Base-by-base conservation (phyloP, 768 basidiomycete genomes). In the Mycena capillaripes region DNA sequence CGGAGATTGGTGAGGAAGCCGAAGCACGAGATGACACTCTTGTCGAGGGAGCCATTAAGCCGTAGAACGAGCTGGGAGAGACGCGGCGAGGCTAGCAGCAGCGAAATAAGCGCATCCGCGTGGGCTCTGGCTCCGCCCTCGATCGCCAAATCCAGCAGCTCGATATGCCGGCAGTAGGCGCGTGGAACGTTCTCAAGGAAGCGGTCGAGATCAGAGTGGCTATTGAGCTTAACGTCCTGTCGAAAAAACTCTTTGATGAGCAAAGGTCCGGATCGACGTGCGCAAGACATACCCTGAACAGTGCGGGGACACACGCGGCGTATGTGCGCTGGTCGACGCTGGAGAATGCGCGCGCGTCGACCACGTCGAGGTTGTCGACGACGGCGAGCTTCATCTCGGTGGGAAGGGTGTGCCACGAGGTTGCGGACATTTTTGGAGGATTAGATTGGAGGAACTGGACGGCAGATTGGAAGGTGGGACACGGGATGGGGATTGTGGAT, bases 331-430 rank as follows among this genome's bases (percentile, higher is more conserved):
- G 81, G 80, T 88, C 85, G 2, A 89, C 87, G 19, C 78, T 75
- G 21, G 92, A 83, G 71, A 93, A 84, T 0, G 86, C 78, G 27
- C 84, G 81, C 38, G 89, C 79, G 68, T 89, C 88, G 71, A 77
- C 67, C 25, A 78, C 74, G 55, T 84, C 85, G 72, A 93, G 86
- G 69, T 81, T 78, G 52, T 84, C 87, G 55, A 91, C 81, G 79
- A 94, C 76, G 30, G 87, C 82, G 75, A 91, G 85, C 81, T 89
- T 90, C 79, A 94, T 89, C 74, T 94, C 93, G 0, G 84, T 83
- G 53, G 93, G 93, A 73, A 94, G 90, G 27, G 79, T 59, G 71
- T 84, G 76, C 93, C 93, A 93, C 46, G 38, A 44, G 75, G 82
- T 76, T 63, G 74, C 70, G 42, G 65, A 61, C 76, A 77, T 69